phyloP scores from a whole-genome alignment of 1,139 yeast species.

The Kazachstania sp. region DNA sequence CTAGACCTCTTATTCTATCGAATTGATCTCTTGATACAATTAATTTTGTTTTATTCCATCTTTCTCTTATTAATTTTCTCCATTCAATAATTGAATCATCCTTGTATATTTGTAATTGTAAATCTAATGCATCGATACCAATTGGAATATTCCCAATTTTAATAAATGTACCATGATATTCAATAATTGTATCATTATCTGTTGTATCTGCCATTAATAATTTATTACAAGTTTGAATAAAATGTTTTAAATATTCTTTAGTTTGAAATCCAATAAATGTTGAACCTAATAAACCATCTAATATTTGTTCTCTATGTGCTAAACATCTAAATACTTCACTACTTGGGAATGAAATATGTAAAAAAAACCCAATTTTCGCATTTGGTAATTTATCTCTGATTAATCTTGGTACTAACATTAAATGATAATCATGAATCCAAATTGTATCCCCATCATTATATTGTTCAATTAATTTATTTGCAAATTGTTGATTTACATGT shows the following conservation, averaged over 20 bases:
- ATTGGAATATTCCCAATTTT: slow-evolving; percentile 67
- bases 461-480: slow-evolving; percentile 57
- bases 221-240: slow-evolving; percentile 82
- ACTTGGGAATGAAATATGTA: slow-evolving; percentile 92
- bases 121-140: slow-evolving; percentile 70
- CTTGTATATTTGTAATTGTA: slow-evolving; percentile 41
- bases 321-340: slow-evolving; percentile 91
- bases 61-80: slow-evolving; percentile 61
- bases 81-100: slow-evolving; percentile 53
- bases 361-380: slow-evolving; percentile 84
- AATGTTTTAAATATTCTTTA: slow-evolving; percentile 86
- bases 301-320: slow-evolving; percentile 70
- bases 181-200: slow-evolving; percentile 53
- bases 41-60: slow-evolving; percentile 61
- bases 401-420: slow-evolving; percentile 79
- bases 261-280: slow-evolving; percentile 85
- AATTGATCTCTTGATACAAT: slow-evolving; percentile 84
- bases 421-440: slow-evolving; percentile 94
- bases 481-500: slow-evolving; percentile 65
- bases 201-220: slow-evolving; percentile 72
- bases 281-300: slow-evolving; percentile 84
- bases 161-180: slow-evolving; percentile 58
- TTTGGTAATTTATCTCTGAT: slow-evolving; percentile 64
- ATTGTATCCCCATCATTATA: slow-evolving; percentile 65
- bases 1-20: slow-evolving; percentile 83